phyloP scores from a whole-genome alignment of 2,329 filamentous ascomycete genomes.

The Colletotrichum horii region DNA sequence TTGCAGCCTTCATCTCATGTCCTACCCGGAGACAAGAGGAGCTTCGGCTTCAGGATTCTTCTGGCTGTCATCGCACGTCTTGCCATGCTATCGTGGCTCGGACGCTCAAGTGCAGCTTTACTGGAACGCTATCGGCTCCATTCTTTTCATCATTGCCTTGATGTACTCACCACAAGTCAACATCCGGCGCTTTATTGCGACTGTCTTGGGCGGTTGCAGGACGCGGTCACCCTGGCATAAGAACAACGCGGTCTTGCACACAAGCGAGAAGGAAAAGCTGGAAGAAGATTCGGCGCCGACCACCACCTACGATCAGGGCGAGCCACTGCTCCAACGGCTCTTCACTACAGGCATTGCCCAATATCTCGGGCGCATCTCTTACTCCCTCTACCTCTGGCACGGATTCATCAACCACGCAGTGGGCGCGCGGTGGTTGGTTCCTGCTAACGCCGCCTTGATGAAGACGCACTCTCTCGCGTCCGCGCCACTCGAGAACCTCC shows the following conservation, averaged over 20 bases:
- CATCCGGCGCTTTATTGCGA: conserved; percentile 27
- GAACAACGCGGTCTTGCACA: background rate
- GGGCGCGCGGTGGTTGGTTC: conserved; percentile 31
- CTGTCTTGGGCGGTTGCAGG: background rate
- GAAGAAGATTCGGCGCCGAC: conserved; percentile 52
- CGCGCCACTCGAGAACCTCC: background rate
- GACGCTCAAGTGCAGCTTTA: background rate
- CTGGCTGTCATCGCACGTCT: background rate
- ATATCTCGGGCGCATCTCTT: conserved; percentile 65
- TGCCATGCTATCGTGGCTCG: background rate
- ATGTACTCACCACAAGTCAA: conserved; percentile 28
- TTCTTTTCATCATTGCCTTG: conserved; percentile 23
- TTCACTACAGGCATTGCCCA: conserved; percentile 57
- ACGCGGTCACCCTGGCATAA: background rate
- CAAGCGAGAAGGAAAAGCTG: conserved; percentile 43
- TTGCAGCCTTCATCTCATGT: background rate
- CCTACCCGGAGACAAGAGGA: background rate
- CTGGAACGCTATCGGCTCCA: conserved; percentile 27
- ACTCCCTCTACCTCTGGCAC: conserved; percentile 66
- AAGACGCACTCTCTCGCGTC: background rate
- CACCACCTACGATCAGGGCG: conserved; percentile 47
- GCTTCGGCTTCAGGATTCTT: background rate
- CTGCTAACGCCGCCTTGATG: background rate
- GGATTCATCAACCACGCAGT: conserved; percentile 57
- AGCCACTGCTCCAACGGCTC: conserved; percentile 48